Conservation (phyloP, 1,284 basidiomycete genomes). For the Gastroboletus turbinatus region DNA sequence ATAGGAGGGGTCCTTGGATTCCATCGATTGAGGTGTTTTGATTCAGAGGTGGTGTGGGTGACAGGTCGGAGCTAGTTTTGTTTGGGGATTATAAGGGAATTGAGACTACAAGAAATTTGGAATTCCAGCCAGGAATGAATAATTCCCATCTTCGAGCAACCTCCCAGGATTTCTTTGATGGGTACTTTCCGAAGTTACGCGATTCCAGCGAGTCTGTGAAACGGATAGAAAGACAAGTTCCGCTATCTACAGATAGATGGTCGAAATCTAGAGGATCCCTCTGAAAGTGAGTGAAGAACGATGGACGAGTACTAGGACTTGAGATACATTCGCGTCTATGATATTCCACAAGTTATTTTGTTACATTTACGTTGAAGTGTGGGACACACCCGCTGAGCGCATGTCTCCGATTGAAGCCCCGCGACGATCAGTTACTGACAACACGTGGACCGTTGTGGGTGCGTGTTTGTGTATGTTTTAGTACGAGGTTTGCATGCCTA, state of each 20-base stretch:
- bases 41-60: background rate
- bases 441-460: background rate
- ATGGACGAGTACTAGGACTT: background rate
- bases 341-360: background rate
- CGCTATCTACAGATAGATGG: background rate
- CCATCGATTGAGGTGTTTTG: constrained; percentile 1
- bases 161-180: background rate
- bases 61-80: background rate
- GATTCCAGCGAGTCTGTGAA: background rate
- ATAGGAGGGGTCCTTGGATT: background rate
- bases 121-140: background rate
- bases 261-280: background rate
- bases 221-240: background rate
- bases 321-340: background rate
- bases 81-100: constrained; percentile 1
- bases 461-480: constrained; percentile 13
- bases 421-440: background rate
- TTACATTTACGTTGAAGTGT: background rate
- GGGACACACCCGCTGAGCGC: constrained; percentile 3
- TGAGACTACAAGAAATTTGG: background rate
- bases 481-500: background rate
- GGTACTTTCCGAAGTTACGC: background rate
- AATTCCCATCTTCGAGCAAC: constrained; percentile 13
- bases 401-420: constrained; percentile 1
- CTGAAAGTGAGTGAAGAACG: too few relatives aligned